Conservation (phyloP, 2,329 filamentous ascomycete species). For the Penicillium hordei region DNA sequence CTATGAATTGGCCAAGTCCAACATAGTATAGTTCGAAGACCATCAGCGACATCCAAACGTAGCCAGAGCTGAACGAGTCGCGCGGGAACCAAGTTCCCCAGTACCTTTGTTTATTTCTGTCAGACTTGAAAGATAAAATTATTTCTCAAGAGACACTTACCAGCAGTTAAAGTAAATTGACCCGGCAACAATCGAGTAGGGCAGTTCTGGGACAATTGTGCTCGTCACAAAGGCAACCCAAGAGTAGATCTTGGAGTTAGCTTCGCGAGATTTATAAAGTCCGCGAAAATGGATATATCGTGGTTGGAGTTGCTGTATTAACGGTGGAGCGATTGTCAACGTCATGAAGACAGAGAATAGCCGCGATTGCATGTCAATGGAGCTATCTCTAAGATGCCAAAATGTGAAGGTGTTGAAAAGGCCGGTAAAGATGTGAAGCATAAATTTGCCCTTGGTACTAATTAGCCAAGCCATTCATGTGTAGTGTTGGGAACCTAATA, state of each 20-base stretch:
- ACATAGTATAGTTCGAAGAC: conserved; percentile 67
- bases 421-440: conserved; percentile 62
- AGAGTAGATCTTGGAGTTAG: conserved; percentile 76
- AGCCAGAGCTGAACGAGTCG: conserved; percentile 59
- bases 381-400: conserved; percentile 58
- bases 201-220: conserved; percentile 67
- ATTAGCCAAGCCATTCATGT: not conserved
- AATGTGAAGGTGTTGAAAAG: conserved; percentile 73
- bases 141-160: conserved; percentile 40
- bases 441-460: conserved; percentile 55
- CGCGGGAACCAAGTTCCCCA: conserved; percentile 55
- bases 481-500: not conserved
- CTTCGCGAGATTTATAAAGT: conserved; percentile 70
- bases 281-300: conserved; percentile 65
- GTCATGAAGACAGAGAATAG: conserved; percentile 78
- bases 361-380: conserved; percentile 66
- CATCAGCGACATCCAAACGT: conserved; percentile 63
- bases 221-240: conserved; percentile 70
- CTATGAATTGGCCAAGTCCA: conserved; percentile 67
- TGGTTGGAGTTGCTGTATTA: conserved; percentile 77
- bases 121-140: not conserved
- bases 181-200: conserved; percentile 66
- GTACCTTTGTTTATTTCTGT: conserved; percentile 42
- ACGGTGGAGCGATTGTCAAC: conserved; percentile 68
- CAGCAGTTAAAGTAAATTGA: conserved; percentile 65